These are phyloP conservation scores for Magnusiomyces suaveolens DNA, from an alignment of 1,139 yeast genomes.

Conservation along the genomic window DNA sequence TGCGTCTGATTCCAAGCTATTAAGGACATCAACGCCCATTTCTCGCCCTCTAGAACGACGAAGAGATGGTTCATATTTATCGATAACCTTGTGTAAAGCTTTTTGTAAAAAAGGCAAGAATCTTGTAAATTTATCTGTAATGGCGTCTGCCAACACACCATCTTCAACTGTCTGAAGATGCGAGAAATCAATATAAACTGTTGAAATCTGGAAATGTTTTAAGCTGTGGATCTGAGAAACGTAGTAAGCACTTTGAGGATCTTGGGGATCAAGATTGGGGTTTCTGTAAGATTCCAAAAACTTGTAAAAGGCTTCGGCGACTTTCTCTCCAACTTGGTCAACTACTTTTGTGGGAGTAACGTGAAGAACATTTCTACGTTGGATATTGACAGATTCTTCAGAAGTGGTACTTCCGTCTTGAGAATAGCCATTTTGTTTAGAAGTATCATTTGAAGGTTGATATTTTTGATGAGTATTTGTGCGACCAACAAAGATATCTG, in stretches of 20 bases:
- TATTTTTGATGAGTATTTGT: neutral
- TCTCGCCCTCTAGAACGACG: slow-evolving; percentile 35
- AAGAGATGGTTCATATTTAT: slow-evolving; percentile 65
- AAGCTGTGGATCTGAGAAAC: slow-evolving; percentile 73
- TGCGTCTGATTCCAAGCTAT: slow-evolving; percentile 21
- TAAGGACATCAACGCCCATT: slow-evolving; percentile 18
- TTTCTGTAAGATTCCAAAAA: slow-evolving; percentile 57
- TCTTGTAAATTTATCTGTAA: slow-evolving; percentile 83
- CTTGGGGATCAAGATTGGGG: slow-evolving; percentile 25
- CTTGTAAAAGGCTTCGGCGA: slow-evolving; percentile 79
- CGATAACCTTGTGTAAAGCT: slow-evolving; percentile 66
- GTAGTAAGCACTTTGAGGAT: slow-evolving; percentile 46
- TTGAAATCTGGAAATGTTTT: slow-evolving; percentile 64
- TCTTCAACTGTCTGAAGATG: slow-evolving; percentile 69
- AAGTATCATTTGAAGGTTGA: neutral
- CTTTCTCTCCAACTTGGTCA: slow-evolving; percentile 90
- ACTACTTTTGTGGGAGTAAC: slow-evolving; percentile 64
- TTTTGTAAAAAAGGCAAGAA: slow-evolving; percentile 74
- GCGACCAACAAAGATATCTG: neutral
- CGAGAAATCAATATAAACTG: slow-evolving; percentile 76
- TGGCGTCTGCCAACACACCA: slow-evolving; percentile 84
- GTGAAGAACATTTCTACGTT: slow-evolving; percentile 12
- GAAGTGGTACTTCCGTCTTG: neutral
- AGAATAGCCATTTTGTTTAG: neutral
- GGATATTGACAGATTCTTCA: slow-evolving; percentile 6